Conservation (phyloP, 345 rosid genomes). For the Capsella bursapastoris region DNA sequence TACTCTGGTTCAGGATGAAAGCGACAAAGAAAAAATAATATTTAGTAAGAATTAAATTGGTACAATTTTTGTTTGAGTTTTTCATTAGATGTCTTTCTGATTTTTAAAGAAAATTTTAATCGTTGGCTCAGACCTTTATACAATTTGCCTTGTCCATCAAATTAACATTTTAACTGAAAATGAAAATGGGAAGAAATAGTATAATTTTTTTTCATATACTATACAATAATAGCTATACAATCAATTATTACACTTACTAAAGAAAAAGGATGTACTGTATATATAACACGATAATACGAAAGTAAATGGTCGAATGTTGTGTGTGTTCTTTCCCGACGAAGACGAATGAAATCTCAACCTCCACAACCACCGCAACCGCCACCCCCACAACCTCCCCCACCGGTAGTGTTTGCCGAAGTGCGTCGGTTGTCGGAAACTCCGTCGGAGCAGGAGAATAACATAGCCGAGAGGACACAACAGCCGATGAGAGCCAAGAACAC, state of each 20-base stretch:
- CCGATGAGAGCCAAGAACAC: conserved; percentile 52
- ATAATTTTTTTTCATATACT: not conserved
- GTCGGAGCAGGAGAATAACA: conserved; percentile 60
- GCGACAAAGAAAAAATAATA: not conserved
- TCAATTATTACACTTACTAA: not conserved
- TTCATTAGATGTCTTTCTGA: not conserved
- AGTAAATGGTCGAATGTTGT: not conserved
- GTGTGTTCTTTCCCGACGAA: not conserved
- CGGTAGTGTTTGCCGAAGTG: conserved; percentile 26
- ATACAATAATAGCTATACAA: not conserved
- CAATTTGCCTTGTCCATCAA: not conserved
- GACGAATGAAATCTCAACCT: conserved; percentile 33
- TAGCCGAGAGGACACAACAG: conserved; percentile 53
- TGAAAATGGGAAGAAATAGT: not conserved
- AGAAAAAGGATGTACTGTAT: not conserved
- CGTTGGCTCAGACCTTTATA: no score
- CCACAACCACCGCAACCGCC: conserved; percentile 60
- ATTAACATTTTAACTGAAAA: not conserved
- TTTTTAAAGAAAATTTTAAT: not conserved
- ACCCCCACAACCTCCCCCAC: conserved; percentile 49
- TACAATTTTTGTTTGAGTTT: not conserved
- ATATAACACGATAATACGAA: not conserved
- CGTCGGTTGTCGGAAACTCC: conserved; percentile 50
- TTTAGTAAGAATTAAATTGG: not conserved
- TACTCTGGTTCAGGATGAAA: not conserved